Evolutionary conservation across 768 basidiomycete genomes (phyloP).

Genomic region (Coprinopsis sp.): DNA sequence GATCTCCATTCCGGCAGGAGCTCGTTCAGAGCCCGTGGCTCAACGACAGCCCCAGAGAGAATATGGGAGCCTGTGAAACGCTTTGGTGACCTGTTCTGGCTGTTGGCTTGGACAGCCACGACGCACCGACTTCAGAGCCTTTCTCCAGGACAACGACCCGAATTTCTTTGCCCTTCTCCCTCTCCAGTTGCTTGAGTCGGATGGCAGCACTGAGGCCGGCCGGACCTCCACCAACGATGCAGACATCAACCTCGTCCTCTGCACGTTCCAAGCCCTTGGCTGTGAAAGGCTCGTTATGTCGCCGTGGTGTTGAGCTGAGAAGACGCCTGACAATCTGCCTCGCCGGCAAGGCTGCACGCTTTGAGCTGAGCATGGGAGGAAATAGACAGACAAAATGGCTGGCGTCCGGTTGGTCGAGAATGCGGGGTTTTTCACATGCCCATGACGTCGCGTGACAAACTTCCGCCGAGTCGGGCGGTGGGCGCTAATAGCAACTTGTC

Average conservation of each 20-base stretch:
- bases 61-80: conserved; percentile 75
- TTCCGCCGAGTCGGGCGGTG: too few relatives aligned
- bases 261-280: conserved; percentile 68
- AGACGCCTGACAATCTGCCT: conserved; percentile 2
- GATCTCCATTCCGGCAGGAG: conserved; percentile 82
- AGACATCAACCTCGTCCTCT: conserved; percentile 93
- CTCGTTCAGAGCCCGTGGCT: conserved; percentile 87
- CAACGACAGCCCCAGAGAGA: conserved; percentile 92
- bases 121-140: conserved; percentile 82
- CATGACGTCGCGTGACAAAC: conserved; percentile 1
- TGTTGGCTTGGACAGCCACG: background rate
- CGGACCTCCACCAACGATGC: conserved; percentile 94
- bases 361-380: conserved; percentile 8
- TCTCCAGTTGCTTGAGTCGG: conserved; percentile 86
- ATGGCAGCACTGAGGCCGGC: conserved; percentile 97
- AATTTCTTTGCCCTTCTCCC: conserved; percentile 72
- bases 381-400: background rate
- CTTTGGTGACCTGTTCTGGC: background rate
- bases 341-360: background rate
- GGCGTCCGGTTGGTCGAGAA: background rate
- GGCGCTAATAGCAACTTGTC: too few relatives aligned
- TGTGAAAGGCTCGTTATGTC: conserved; percentile 33
- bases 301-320: conserved; percentile 1
- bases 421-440: background rate
- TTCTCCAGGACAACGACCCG: conserved; percentile 95